phyloP scores from a whole-genome alignment of 306 rosid species.

The Trifolium repens region DNA sequence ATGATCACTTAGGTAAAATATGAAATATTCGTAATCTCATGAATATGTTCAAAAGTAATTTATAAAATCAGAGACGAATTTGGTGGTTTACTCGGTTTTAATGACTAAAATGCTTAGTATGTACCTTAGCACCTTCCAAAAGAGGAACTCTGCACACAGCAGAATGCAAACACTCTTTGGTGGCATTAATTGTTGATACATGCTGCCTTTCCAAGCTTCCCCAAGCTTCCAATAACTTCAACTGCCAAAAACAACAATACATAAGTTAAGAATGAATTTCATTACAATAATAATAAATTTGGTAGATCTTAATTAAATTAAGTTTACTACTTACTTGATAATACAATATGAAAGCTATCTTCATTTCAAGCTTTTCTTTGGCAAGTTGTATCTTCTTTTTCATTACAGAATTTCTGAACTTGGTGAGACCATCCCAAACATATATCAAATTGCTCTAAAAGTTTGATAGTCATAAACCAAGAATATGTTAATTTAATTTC shows the following conservation, averaged over 20 bases:
- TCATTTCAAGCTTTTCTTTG: constrained; percentile 69
- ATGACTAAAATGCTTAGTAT: too few species aligned
- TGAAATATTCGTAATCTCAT: too few species aligned
- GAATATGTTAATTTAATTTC: background rate
- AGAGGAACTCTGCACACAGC: constrained; percentile 76
- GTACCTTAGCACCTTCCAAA: constrained; percentile 72
- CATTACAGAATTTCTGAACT: constrained; percentile 54
- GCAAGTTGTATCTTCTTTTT: constrained; percentile 63
- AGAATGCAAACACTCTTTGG: constrained; percentile 60
- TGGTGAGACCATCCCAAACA: constrained; percentile 54
- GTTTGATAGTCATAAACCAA: background rate
- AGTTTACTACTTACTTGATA: constrained; percentile 63
- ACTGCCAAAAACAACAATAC: constrained; percentile 42
- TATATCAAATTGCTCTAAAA: constrained; percentile 50
- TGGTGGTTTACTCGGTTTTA: too few species aligned
- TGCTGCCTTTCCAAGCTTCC: constrained; percentile 76
- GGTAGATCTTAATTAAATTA: background rate
- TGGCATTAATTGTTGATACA: constrained; percentile 48
- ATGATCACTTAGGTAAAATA: too few species aligned
- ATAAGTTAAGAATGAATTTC: background rate
- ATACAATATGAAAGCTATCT: constrained; percentile 56
- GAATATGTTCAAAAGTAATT: too few species aligned
- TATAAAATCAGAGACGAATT: too few species aligned
- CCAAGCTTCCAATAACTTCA: constrained; percentile 66
- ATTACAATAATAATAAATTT: background rate